phyloP scores from a whole-genome alignment of 2,329 filamentous ascomycete species.

The Talaromyces sp. region DNA sequence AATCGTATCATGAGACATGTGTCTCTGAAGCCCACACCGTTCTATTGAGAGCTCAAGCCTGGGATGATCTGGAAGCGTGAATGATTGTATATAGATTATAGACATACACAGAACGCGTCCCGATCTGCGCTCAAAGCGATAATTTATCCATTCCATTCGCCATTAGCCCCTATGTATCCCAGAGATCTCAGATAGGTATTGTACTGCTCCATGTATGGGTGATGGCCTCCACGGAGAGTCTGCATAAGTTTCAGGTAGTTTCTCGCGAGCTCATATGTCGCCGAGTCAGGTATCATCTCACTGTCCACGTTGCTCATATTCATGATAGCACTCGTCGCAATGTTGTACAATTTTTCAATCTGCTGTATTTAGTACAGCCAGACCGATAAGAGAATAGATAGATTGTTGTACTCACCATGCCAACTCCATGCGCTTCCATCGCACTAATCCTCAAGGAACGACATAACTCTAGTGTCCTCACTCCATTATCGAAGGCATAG shows the following conservation, averaged over 20 bases:
- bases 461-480: constrained; percentile 35
- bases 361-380: constrained; percentile 7
- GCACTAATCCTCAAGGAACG: constrained; percentile 32
- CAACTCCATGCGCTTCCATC: constrained; percentile 45
- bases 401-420: constrained; percentile 27
- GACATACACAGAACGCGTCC: background rate
- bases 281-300: background rate
- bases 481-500: constrained; percentile 37
- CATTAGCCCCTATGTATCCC: background rate
- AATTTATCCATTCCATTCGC: background rate
- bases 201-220: constrained; percentile 35
- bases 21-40: background rate
- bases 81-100: background rate
- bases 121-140: background rate
- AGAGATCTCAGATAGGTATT: constrained; percentile 24
- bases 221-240: constrained; percentile 36
- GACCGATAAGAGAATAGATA: background rate
- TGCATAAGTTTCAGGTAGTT: constrained; percentile 32
- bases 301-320: constrained; percentile 20
- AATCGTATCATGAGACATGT: background rate
- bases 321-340: constrained; percentile 31
- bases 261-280: constrained; percentile 26
- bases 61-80: background rate
- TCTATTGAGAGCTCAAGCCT: background rate
- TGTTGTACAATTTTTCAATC: constrained; percentile 42